Evolutionary conservation across 2,329 filamentous ascomycete genomes (phyloP), one percentile per base, ranked within the genome.

Genomic region (Cladosporium sp.): DNA sequence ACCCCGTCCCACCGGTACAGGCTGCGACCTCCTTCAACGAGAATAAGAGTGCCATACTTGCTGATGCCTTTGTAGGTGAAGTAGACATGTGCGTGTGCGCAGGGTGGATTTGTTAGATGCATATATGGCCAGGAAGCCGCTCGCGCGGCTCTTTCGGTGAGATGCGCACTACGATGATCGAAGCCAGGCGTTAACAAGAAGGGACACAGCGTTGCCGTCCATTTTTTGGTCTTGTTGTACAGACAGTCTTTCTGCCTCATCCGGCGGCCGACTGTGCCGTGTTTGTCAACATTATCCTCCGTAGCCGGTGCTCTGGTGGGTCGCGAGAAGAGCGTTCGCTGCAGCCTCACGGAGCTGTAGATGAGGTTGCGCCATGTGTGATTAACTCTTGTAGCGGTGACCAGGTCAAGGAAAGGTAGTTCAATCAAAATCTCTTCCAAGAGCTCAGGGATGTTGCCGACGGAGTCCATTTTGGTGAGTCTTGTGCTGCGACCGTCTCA

Each of bases 311-410:
- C 30, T 25, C 11, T 20, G 39, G 8, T n/a, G 9, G 51, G 25
- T 17, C 34, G 38, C 14, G 51, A 36, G 39, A 40, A 51, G 22
- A 54, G 50, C 5, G 49, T 36, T 7, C 50, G 50, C 36, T 60
- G 38, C 8, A 60, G 17, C 6, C 14, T 36, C 17, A 17, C n/a
- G 15, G 54, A 60, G 7, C 22, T 36, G 30, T 22, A 5, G 3
- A 54, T 34, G 14, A 43, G 25, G 8, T 60, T 20, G 59, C 54
- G 54, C 47, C 57, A 60, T 14, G 25, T 38, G 30, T 11, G 40
- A 47, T 52, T 58, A 17, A 51, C 36, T 7, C 45, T 25, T 2
- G 36, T 50, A 15, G 47, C 59, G 25, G 15, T 37, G 15, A 57
- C n/a, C 3, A 57, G 38, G 15, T 49, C 52, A n/a, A 43, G 28